Evolutionary conservation across 2,329 filamentous ascomycete species (phyloP).

Genomic region (Trichoderma asperellum): DNA sequence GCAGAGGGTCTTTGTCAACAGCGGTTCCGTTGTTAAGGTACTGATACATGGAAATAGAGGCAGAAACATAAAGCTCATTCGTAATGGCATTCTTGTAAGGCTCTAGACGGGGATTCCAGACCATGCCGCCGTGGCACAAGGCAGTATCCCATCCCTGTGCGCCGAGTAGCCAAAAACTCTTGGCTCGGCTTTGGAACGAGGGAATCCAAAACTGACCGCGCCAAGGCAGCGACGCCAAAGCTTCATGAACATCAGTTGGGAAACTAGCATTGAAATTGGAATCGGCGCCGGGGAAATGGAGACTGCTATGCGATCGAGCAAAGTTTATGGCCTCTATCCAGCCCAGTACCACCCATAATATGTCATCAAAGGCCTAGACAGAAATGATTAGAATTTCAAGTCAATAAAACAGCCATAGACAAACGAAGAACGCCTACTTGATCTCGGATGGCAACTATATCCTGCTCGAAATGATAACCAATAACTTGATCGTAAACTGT

Average conservation of each 20-base stretch:
- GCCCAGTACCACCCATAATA: constrained; percentile 90
- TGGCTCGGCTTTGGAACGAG: constrained; percentile 79
- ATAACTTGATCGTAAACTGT: constrained; percentile 77
- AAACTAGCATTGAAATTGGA: constrained; percentile 25
- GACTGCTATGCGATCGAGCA: constrained; percentile 67
- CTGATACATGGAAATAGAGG: constrained; percentile 86
- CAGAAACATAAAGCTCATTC: constrained; percentile 85
- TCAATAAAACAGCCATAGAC: background rate
- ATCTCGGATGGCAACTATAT: constrained; percentile 72
- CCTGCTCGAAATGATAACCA: constrained; percentile 85
- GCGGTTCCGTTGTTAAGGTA: constrained; percentile 56
- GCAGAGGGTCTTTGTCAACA: constrained; percentile 58
- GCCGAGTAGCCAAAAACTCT: constrained; percentile 84
- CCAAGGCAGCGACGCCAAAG: constrained; percentile 60
- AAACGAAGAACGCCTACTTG: constrained; percentile 42
- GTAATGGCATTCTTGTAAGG: constrained; percentile 98
- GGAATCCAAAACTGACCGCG: constrained; percentile 76
- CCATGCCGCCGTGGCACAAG: constrained; percentile 86
- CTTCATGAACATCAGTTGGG: constrained; percentile 36
- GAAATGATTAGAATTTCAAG: background rate
- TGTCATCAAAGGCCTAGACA: constrained; percentile 81
- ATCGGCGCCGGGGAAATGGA: constrained; percentile 56
- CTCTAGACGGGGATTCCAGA: constrained; percentile 78
- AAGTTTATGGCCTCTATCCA: constrained; percentile 86
- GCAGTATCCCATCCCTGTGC: constrained; percentile 78